Percentiles rank a stretch among this genome's conserved stretches.
Evolutionary conservation across 2,329 filamentous ascomycete species (phyloP).

Genomic region (Aureobasidium sp.): DNA sequence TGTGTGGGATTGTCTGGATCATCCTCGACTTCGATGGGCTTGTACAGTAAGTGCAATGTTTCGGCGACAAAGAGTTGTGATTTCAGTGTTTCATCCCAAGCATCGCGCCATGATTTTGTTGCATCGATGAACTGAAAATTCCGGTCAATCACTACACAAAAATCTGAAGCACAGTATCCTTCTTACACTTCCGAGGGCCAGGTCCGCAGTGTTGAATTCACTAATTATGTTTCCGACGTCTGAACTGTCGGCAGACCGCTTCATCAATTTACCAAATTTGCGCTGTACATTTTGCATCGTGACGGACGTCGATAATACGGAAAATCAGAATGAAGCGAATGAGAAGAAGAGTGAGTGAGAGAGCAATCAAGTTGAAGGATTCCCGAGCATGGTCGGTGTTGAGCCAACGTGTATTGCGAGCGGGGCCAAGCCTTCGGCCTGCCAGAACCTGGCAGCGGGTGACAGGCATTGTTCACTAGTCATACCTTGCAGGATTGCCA

Average conservation of each 20-base stretch:
- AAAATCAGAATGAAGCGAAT: not conserved
- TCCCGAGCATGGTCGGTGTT: slow-evolving; percentile 1
- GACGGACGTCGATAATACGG: not conserved
- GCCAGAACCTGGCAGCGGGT: slow-evolving; percentile 10
- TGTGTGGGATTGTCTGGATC: slow-evolving; percentile 45
- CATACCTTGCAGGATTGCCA: slow-evolving; percentile 16
- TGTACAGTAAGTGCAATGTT: slow-evolving; percentile 67
- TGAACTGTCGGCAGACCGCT: slow-evolving; percentile 66
- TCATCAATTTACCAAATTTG: slow-evolving; percentile 65
- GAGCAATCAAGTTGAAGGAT: not conserved
- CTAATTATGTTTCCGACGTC: slow-evolving; percentile 67
- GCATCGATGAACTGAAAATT: slow-evolving; percentile 56
- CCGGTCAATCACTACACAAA: not conserved
- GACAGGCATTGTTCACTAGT: slow-evolving; percentile 15
- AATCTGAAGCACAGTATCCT: not conserved
- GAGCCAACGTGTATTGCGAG: slow-evolving; percentile 13
- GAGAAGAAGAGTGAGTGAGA: not conserved
- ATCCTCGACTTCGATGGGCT: slow-evolving; percentile 63
- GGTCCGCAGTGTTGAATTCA: slow-evolving; percentile 75
- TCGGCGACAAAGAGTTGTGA: slow-evolving; percentile 50
- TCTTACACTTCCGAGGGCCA: slow-evolving; percentile 61
- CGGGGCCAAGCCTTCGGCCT: slow-evolving; percentile 14
- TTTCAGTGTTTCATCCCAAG: slow-evolving; percentile 65
- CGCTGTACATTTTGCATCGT: slow-evolving; percentile 66
- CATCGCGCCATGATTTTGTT: slow-evolving; percentile 68